Evolutionary conservation across 108 stramenopile species (phyloP).

Genomic region (Chaetoceros tenuissimus): DNA sequence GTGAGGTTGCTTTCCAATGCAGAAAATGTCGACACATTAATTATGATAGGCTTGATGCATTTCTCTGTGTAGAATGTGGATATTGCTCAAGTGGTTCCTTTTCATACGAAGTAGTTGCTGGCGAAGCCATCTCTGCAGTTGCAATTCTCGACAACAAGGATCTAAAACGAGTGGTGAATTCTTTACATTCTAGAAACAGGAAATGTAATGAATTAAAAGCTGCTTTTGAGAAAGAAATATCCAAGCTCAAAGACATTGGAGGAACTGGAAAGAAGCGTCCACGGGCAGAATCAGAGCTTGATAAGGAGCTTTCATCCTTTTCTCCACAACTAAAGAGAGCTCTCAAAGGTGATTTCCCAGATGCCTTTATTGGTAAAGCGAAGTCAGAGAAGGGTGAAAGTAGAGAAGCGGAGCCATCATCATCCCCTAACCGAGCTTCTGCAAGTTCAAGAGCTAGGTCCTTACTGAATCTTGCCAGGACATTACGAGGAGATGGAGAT

Average conservation of each 20-base stretch:
- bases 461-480: slow-evolving; percentile 42
- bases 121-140: slow-evolving; percentile 67
- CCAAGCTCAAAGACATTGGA: not conserved
- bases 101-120: slow-evolving; percentile 48
- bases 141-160: slow-evolving; percentile 60
- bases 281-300: not conserved
- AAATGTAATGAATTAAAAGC: slow-evolving; percentile 12
- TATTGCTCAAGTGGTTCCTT: slow-evolving; percentile 86
- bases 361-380: not conserved
- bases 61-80: slow-evolving; percentile 95
- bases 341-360: not conserved
- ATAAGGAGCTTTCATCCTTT: not conserved
- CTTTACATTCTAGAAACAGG: slow-evolving; percentile 14
- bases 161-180: slow-evolving; percentile 17
- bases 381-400: not conserved
- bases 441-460: slow-evolving; percentile 39
- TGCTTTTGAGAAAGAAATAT: slow-evolving; percentile 7
- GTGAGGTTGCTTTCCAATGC: slow-evolving; percentile 94
- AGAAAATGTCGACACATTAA: slow-evolving; percentile 92
- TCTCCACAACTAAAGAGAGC: slow-evolving; percentile 12
- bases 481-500: slow-evolving; percentile 37
- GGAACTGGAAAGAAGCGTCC: not conserved
- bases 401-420: not conserved
- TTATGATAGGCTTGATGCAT: slow-evolving; percentile 90
- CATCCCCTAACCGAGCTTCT: slow-evolving; percentile 4